Percentiles rank a stretch among this genome's conserved stretches.
phyloP scores from a whole-genome alignment of 495 filamentous ascomycete genomes.

The Baudoinia panamericana region DNA sequence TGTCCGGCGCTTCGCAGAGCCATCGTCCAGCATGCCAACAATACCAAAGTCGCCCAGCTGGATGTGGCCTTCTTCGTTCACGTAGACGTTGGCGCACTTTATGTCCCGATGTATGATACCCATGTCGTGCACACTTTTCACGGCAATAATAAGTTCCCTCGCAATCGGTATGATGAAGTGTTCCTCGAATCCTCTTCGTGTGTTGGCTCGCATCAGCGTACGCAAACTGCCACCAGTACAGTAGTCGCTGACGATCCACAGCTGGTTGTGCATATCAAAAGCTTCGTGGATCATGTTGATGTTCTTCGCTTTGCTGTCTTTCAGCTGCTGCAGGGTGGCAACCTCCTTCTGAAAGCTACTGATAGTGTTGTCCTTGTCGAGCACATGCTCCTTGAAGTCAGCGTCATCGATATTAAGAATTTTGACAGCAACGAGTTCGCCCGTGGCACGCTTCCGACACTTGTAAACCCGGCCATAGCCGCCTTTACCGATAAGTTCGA shows the following conservation, averaged over 20 bases:
- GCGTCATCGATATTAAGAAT: conserved; percentile 87
- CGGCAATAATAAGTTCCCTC: conserved; percentile 70
- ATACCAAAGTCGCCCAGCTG: conserved; percentile 96
- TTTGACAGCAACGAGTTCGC: conserved; percentile 63
- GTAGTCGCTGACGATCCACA: conserved; percentile 95
- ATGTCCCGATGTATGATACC: conserved; percentile 94
- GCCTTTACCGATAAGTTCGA: conserved; percentile 91
- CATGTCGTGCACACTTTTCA: conserved; percentile 77
- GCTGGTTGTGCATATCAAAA: conserved; percentile 67
- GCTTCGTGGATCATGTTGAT: conserved; percentile 85
- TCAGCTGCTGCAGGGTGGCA: conserved; percentile 68
- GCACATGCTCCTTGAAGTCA: conserved; percentile 53
- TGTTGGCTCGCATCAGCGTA: conserved; percentile 50
- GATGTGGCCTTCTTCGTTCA: conserved; percentile 73
- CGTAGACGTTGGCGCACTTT: conserved; percentile 86
- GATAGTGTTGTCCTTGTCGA: conserved; percentile 66
- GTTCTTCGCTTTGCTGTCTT: conserved; percentile 72
- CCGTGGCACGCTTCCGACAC: conserved; percentile 33
- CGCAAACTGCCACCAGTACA: conserved; percentile 91
- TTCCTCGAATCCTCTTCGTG: conserved; percentile 49
- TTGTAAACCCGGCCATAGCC: conserved; percentile 91
- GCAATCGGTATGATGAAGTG: conserved; percentile 83
- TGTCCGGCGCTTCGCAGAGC: conserved; percentile 73
- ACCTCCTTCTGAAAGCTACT: conserved; percentile 83
- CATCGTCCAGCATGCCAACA: conserved; percentile 71